These are phyloP conservation scores for Grigorovia humatica DNA, from an alignment of 805 yeast species.

Conservation along the genomic window DNA sequence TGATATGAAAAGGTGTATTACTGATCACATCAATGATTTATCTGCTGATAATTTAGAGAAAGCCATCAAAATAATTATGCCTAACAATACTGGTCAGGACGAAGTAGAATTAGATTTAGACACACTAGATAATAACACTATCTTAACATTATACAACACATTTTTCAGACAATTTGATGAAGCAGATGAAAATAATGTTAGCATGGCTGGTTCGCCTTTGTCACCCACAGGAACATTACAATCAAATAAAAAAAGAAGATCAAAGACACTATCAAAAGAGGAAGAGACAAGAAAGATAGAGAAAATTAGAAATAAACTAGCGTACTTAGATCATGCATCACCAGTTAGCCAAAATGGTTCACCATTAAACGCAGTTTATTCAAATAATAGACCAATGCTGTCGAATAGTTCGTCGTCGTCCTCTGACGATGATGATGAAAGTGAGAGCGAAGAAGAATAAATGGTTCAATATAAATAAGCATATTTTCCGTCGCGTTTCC, in stretches of 20 bases:
- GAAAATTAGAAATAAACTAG: constrained; percentile 62
- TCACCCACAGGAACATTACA: constrained; percentile 20
- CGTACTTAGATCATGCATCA: constrained; percentile 52
- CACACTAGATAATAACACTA: constrained; percentile 73
- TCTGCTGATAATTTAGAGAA: constrained; percentile 75
- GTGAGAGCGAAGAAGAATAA: constrained; percentile 66
- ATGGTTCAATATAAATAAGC: background rate
- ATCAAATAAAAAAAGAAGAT: constrained; percentile 33
- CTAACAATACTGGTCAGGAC: constrained; percentile 52
- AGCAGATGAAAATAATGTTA: constrained; percentile 11
- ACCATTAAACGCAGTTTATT: constrained; percentile 25
- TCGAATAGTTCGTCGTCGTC: constrained; percentile 15
- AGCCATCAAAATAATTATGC: constrained; percentile 74
- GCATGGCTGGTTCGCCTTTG: constrained; percentile 12
- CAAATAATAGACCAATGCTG: constrained; percentile 1
- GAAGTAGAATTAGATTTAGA: constrained; percentile 97
- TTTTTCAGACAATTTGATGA: constrained; percentile 46
- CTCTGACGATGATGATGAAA: constrained; percentile 47
- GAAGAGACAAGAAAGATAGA: constrained; percentile 61
- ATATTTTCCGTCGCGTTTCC: no score
- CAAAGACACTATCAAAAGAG: constrained; percentile 51
- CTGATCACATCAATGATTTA: constrained; percentile 69
- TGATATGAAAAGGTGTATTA: constrained; percentile 91
- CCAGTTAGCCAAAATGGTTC: constrained; percentile 34
- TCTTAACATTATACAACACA: constrained; percentile 73